Evolutionary conservation across 2,329 filamentous ascomycete genomes (phyloP), one percentile per base, ranked within the genome.

Genomic region (Fusarium nematophilum): DNA sequence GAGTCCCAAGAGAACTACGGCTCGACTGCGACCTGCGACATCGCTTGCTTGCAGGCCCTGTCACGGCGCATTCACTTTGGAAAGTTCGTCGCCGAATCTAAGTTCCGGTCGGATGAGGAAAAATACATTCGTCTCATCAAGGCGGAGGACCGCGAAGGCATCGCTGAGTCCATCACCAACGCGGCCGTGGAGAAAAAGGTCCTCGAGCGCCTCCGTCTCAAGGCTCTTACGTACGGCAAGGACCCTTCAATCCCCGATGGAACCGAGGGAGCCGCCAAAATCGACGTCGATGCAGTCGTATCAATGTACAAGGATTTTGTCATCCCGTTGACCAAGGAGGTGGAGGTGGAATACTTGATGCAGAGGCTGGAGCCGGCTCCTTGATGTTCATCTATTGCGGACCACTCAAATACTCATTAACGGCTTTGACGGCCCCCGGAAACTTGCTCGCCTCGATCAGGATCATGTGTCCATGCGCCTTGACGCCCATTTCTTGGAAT

Each of bases 281-380:
- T 99, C 70, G 88, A 98, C 72, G 91, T 91, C 3, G 92, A 98
- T 57, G 93, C 93, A 1, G 92, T 97, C 18, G 92, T 96, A 45
- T 83, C 84, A 61, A 94, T 96, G 90, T 97, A 97, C 79, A 87
- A 87, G 83, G 86, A 97, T 74, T 91, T 91, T 77, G 93, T 99
- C 57, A 99, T 99, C 67, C 95, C 95, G 1, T 78, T 98, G 74
- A 99, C 95, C n/a, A 99, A 99, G 77, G 90, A 93, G 62, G 94
- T 99, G 33, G 95, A 99, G 81, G 93, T 99, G 9, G 95, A 99
- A 69, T 99, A 99, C 75, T 81, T 99, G 67, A 96, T 99, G 92
- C 92, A 98, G 77, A 86, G 95, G 62, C 79, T 99, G 48, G 86
- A 86, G 48, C 73, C 72, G 62, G 70, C 64, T 34, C 52, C 68